phyloP scores from a whole-genome alignment of 73 alveolate genomes.

The Paramecium caudatum region DNA sequence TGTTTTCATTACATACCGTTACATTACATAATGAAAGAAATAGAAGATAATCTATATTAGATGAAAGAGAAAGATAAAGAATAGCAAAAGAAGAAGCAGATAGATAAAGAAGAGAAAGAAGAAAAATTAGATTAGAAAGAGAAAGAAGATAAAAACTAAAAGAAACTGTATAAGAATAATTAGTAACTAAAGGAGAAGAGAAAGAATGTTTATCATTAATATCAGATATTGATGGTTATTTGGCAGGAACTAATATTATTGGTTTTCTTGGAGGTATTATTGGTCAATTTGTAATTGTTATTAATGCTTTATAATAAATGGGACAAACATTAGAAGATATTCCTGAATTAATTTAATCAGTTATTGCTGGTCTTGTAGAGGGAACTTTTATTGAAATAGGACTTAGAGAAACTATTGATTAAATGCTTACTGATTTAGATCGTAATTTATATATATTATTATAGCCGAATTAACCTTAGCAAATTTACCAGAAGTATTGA shows the following conservation, averaged over 20 bases:
- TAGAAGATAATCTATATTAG: slow-evolving; percentile 25
- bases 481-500: slow-evolving; percentile 14
- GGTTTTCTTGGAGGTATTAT: slow-evolving; percentile 62
- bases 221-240: slow-evolving; percentile 62
- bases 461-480: slow-evolving; percentile 60
- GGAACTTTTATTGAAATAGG: slow-evolving; percentile 9
- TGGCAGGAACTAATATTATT: not conserved
- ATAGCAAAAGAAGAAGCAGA: slow-evolving; percentile 34
- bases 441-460: not conserved
- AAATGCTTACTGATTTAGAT: slow-evolving; percentile 1
- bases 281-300: slow-evolving; percentile 47
- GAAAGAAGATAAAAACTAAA: slow-evolving; percentile 61
- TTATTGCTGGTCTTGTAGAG: slow-evolving; percentile 17
- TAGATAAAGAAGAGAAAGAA: slow-evolving; percentile 63
- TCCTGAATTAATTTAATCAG: slow-evolving; percentile 24
- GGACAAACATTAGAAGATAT: slow-evolving; percentile 10
- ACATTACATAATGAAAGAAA: not conserved
- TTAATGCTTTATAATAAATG: not conserved
- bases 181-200: slow-evolving; percentile 51
- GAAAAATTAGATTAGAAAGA: slow-evolving; percentile 58
- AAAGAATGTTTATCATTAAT: slow-evolving; percentile 16
- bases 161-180: slow-evolving; percentile 31
- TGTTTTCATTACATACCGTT: not conserved
- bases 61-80: slow-evolving; percentile 59
- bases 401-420: not conserved